Evolutionary conservation across 2,329 filamentous ascomycete genomes (phyloP).

Genomic region (Cladophialophora chaetospira): DNA sequence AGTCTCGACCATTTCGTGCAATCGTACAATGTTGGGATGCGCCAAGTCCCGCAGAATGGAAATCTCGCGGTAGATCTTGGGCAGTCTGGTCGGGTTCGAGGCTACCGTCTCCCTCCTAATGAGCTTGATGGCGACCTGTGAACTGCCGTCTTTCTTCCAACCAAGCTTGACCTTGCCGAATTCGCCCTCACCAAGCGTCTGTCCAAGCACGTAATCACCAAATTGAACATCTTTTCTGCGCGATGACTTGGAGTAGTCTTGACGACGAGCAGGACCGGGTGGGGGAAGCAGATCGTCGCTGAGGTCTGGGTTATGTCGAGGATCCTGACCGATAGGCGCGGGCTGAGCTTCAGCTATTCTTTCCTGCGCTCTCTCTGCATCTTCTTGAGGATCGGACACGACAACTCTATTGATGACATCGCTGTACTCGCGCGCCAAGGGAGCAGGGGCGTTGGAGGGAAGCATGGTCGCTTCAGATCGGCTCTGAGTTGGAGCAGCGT

Average conservation of each 20-base stretch:
- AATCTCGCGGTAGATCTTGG: conserved; percentile 97
- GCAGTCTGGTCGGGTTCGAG: conserved; percentile 81
- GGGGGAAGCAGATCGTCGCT: conserved; percentile 36
- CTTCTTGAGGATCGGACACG: conserved; percentile 73
- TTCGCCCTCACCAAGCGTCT: conserved; percentile 95
- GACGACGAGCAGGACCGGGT: conserved; percentile 47
- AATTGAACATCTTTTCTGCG: conserved; percentile 80
- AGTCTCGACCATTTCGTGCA: conserved; percentile 98
- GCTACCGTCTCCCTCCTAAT: conserved; percentile 91
- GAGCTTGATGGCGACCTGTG: conserved; percentile 96
- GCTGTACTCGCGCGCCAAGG: conserved; percentile 72
- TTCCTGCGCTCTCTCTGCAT: conserved; percentile 70
- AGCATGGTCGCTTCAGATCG: conserved; percentile 50
- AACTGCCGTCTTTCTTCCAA: conserved; percentile 93
- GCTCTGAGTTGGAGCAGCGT: conserved; percentile 37
- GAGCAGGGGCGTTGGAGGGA: conserved; percentile 58
- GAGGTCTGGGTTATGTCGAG: conserved; percentile 47
- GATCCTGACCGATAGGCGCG: conserved; percentile 51
- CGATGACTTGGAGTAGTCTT: conserved; percentile 59
- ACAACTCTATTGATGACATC: conserved; percentile 77
- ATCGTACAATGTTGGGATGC: conserved; percentile 93
- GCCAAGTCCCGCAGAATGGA: conserved; percentile 83
- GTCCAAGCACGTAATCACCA: conserved; percentile 91
- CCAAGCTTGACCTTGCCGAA: conserved; percentile 99
- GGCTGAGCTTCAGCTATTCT: conserved; percentile 63